Conservation (phyloP, 805 yeast genomes). For the Grigorovia yakushimaensis region DNA sequence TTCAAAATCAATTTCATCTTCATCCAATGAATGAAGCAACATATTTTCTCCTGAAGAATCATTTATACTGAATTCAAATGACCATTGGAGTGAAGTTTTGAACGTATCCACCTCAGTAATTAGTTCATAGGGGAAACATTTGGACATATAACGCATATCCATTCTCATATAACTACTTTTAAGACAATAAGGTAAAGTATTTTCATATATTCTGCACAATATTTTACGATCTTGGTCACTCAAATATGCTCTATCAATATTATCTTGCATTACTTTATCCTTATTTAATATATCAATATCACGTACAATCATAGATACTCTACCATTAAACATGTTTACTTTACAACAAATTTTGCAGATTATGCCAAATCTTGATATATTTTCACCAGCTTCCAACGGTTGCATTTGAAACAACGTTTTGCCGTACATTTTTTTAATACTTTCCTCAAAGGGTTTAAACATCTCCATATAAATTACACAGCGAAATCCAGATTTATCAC, state of each 20-base stretch:
- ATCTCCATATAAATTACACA: constrained; percentile 14
- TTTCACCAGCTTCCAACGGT: constrained; percentile 7
- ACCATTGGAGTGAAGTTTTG: neutral
- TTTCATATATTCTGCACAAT: neutral
- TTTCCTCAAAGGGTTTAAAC: constrained; percentile 9
- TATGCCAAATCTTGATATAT: constrained; percentile 19
- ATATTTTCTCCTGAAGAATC: neutral
- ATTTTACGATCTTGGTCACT: neutral
- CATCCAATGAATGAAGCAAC: neutral
- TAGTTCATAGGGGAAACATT: neutral
- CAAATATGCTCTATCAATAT: neutral
- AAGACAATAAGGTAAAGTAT: neutral
- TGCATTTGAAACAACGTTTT: neutral
- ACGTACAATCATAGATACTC: constrained; percentile 16
- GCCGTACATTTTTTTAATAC: constrained; percentile 6
- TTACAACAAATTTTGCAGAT: constrained; percentile 18
- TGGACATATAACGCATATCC: neutral
- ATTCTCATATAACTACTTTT: too few relatives aligned
- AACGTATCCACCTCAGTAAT: neutral
- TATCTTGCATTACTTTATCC: neutral
- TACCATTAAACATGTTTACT: constrained; percentile 11
- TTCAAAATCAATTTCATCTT: neutral
- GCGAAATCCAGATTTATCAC: constrained; percentile 13
- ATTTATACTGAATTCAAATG: neutral
- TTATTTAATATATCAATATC: constrained; percentile 5